Evolutionary conservation across 2,329 filamentous ascomycete species (phyloP), one percentile per base, ranked within the genome.

Genomic region (Eutypa lata): DNA sequence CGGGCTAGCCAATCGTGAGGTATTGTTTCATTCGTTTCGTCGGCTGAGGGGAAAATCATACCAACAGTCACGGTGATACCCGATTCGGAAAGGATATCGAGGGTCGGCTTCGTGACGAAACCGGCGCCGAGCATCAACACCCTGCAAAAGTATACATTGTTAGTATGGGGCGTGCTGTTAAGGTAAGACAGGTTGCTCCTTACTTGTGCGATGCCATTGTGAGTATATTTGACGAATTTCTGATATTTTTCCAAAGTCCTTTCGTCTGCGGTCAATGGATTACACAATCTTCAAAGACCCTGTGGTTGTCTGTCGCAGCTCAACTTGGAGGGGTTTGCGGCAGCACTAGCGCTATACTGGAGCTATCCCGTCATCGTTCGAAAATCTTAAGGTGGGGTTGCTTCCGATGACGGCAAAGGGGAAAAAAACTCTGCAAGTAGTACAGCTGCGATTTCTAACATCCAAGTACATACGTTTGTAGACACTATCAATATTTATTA

Each of bases 21-120:
- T 22, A 18, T 33, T n/a, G 42, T 26, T n/a, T n/a, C n/a, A n/a
- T n/a, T n/a, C n/a, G n/a, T n/a, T n/a, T n/a, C n/a, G 16, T 3
- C 33, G 18, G 48, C 18, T 18, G 21, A 42, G 38, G 33, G 8
- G 48, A 47, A 22, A 24, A 47, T 57, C 71, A 53, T 70, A 79
- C 77, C 77, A 64, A 85, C 80, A 53, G 80, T 80, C 60, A 84
- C 80, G 38, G 75, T 69, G 64, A 85, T 75, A 55, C 79, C 79
- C 52, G 77, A 74, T 66, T 83, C 77, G 68, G 75, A 75, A 50
- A 85, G 74, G 59, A 83, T 75, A 63, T 84, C 80, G 50, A 80
- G 76, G 47, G 80, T 82, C n/a, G 82, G 81, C 52, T 76, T 72
- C 33, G 81, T 80, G 54, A 81, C 78, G 62, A 79, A 81, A 50